Evolutionary conservation across 257 asterid genomes (phyloP), one percentile per base, ranked within the genome.

Genomic region (Nicotiana tomentosiformis): DNA sequence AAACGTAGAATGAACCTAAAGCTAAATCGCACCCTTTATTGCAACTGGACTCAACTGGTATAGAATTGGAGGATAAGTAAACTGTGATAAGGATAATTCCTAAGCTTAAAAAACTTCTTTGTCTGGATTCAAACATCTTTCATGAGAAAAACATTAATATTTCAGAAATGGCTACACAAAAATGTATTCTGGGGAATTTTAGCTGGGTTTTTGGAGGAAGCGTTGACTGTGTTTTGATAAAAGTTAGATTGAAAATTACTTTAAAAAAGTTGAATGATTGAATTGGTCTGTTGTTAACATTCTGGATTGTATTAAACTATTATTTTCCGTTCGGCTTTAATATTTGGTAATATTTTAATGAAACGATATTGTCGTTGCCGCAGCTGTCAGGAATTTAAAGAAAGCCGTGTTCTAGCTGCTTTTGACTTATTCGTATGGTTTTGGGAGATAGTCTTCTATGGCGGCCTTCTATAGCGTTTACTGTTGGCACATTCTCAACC

Each of bases 11-110:
- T 46, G 95, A 94, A 32, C 86, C 99, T 49, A 94, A 66, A 49
- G 99, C 97, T 55, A 90, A 58, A 84, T 85, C 91, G 84, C 99
- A 95, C 83, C 91, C 90, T 60, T 88, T 88, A 62, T 83, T 79
- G 86, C 99, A 95, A 43, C 84, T 83, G 85, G 88, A 89, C 14
- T 84, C 80, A 82, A 90, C 93, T 69, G 49, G 72, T 83, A 85
- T 16, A 4, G 83, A 18, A 26, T 53, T 10, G 5, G 43, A 29
- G 39, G 66, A 64, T 72, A 83, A 62, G 82, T 46, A 58, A 33
- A 65, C 65, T 2, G 66, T 33, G 17, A 49, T 10, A 5, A 72
- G 8, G 8, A 70, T 4, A 66, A 87, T 12, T 32, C 66, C 33
- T 4, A 77, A 32, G 10, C 12, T 46, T 4, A 55, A 69, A 4